Evolutionary conservation across 129 eudicot genomes (phyloP), one percentile per base, ranked within the genome.

Genomic region (Pittosporum tobira): DNA sequence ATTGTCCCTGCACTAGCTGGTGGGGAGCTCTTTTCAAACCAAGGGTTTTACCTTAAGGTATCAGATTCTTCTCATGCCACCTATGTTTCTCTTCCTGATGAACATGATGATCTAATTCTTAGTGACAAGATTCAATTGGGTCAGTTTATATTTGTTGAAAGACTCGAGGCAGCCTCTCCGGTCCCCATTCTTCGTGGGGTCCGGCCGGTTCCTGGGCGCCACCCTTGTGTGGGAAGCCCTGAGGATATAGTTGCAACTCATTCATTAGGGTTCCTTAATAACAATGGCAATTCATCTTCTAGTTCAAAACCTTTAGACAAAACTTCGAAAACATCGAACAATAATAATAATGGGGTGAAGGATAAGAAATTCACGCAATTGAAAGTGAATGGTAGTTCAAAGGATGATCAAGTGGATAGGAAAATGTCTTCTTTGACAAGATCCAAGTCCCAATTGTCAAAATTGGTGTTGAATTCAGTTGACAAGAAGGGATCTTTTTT

Each of bases 41-140:
- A 83, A 83, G 97, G 97, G 64, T 85, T 90, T 72, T 90, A 90
- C 57, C 74, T 90, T 13, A 89, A 85, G 88, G 97, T 85, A 50
- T 89, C 97, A 2, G 97, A 90, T 71, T 90, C 95, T 11, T 90
- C 95, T 65, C 97, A 90, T 62, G 97, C 95, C 61, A 90, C 95
- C 34, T 90, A 90, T 66, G 97, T 90, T 0, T 83, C 97, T 61
- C 70, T 90, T 11, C 94, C 95, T 67, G 93, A 89, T 82, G 85
- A 88, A 56, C 81, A 84, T 50, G 74, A 79, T 65, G 97, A 88
- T 67, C 71, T 89, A 15, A 89, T 90, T 68, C 56, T 75, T 15
- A 85, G 95, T 67, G 95, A 90, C 65, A 80, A 77, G 72, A 82
- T 89, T 37, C 95, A 89, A 57, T 68, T 89, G 55, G 97, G 97